A percentile compares a stretch with the other conserved stretches of the same genome.
Conservation (phyloP, 768 basidiomycete genomes). For the Auricularia heimuer region DNA sequence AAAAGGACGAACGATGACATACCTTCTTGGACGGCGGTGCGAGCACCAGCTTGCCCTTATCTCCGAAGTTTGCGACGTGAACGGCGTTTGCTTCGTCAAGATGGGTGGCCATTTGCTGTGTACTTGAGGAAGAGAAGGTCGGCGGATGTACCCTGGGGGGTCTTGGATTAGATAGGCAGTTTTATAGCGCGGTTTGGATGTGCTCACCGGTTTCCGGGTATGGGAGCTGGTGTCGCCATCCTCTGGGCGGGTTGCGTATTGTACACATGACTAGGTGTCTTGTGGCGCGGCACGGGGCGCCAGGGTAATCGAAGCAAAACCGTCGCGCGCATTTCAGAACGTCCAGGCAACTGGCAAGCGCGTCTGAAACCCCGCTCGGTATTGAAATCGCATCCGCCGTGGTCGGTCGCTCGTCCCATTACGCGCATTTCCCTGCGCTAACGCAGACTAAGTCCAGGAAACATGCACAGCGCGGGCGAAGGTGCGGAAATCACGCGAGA, state of each 20-base stretch:
- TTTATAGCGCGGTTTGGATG: neutral
- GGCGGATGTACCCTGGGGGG: neutral
- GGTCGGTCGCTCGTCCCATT: too few species aligned
- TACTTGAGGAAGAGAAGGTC: neutral
- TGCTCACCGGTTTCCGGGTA: conserved; percentile 25
- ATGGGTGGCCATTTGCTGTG: neutral
- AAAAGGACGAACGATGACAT: neutral
- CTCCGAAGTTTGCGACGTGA: neutral
- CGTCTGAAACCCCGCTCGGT: neutral
- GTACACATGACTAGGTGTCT: neutral
- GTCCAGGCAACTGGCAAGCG: neutral
- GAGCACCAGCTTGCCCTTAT: neutral
- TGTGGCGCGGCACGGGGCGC: neutral
- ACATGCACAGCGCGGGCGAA: too few species aligned
- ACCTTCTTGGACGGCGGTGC: neutral
- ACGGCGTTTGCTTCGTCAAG: neutral
- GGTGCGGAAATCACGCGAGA: too few species aligned
- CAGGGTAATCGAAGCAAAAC: neutral
- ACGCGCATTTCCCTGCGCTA: too few species aligned
- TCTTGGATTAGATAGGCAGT: neutral
- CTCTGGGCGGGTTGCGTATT: neutral
- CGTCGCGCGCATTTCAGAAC: neutral
- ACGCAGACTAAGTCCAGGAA: too few species aligned
- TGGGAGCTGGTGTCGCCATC: conserved; percentile 48
- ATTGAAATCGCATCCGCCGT: too few species aligned